Evolutionary conservation across 495 filamentous ascomycete species (phyloP).

Genomic region (Penicillium parvum): DNA sequence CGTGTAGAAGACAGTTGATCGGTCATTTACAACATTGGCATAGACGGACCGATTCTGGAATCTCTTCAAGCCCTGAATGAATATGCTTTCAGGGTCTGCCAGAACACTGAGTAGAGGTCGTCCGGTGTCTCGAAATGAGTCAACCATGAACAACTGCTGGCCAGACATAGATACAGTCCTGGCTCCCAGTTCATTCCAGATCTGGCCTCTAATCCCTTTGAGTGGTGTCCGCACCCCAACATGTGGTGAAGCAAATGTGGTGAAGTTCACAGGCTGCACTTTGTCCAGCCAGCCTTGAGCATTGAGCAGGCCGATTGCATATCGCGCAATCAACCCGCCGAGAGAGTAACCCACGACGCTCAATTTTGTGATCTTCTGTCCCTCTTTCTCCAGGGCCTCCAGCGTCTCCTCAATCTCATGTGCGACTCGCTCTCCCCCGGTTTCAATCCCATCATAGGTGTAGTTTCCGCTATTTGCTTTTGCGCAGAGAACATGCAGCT

Average conservation of each 20-base stretch:
- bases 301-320: conserved; percentile 80
- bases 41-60: conserved; percentile 76
- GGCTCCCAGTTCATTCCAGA: conserved; percentile 81
- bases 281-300: conserved; percentile 73
- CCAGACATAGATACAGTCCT: conserved; percentile 74
- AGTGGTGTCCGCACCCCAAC: conserved; percentile 77
- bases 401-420: conserved; percentile 83
- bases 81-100: conserved; percentile 80
- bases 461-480: conserved; percentile 77
- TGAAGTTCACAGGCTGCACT: conserved; percentile 85
- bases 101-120: conserved; percentile 75
- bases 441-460: conserved; percentile 94
- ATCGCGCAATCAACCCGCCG: conserved; percentile 81
- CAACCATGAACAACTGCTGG: conserved; percentile 80
- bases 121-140: conserved; percentile 76
- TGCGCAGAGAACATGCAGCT: conserved; percentile 67
- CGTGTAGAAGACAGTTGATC: conserved; percentile 76
- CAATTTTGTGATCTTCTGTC: conserved; percentile 69
- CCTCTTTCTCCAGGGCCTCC: conserved; percentile 56
- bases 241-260: conserved; percentile 87
- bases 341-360: conserved; percentile 88
- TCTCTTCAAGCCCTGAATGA: conserved; percentile 68
- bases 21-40: conserved; percentile 81
- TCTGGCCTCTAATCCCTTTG: conserved; percentile 56
- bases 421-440: conserved; percentile 82